These are phyloP conservation scores for Lotmaria passim DNA, from an alignment of 208 protist species.

Conservation along the genomic window DNA sequence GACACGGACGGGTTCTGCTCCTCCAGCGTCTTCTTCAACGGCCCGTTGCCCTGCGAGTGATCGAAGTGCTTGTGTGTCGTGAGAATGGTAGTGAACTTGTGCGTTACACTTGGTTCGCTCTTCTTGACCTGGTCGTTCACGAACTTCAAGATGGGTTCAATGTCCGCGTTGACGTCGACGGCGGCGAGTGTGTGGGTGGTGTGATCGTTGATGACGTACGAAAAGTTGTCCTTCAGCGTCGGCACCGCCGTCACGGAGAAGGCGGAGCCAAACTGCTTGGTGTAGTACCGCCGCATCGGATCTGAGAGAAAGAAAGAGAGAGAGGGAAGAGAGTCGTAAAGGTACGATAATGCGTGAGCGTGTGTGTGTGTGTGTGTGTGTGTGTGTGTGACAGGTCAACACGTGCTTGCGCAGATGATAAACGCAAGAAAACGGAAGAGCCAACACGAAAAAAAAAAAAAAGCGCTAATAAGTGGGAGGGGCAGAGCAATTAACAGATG, in stretches of 20 bases:
- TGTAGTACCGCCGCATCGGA: slow-evolving; percentile 40
- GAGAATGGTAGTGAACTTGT: slow-evolving; percentile 62
- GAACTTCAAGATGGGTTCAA: slow-evolving; percentile 58
- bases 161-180: slow-evolving; percentile 90
- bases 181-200: slow-evolving; percentile 57
- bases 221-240: slow-evolving; percentile 92
- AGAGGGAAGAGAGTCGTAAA: slow-evolving; percentile 21
- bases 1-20: slow-evolving; percentile 7
- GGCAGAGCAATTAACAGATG: no score
- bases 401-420: no score
- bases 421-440: no score
- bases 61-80: slow-evolving; percentile 96
- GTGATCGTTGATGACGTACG: slow-evolving; percentile 88
- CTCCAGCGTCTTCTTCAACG: slow-evolving; percentile 42
- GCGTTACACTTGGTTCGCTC: not conserved
- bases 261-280: slow-evolving; percentile 59
- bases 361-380: no score
- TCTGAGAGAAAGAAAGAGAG: slow-evolving; percentile 14
- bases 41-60: slow-evolving; percentile 89
- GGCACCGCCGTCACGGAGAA: slow-evolving; percentile 85
- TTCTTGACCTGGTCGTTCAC: slow-evolving; percentile 36
- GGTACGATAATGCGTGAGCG: no score
- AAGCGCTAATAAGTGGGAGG: no score
- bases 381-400: no score
- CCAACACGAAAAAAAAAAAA: no score